phyloP scores from a whole-genome alignment of 192 early-diverging fungal genomes.

The Podila minutissima region DNA sequence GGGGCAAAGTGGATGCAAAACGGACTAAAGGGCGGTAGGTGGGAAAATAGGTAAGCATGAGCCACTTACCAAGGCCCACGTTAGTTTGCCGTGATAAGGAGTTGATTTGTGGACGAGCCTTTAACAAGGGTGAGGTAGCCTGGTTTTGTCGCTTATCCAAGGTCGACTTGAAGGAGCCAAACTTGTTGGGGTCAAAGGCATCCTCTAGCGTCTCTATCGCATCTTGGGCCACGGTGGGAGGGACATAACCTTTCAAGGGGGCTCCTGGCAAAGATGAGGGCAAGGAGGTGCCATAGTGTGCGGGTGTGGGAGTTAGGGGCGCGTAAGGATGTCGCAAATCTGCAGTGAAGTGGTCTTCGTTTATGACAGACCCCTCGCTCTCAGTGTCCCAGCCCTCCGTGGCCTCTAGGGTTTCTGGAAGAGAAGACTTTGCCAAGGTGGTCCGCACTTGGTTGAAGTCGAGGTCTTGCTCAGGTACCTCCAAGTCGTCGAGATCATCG shows the following conservation, averaged over 20 bases:
- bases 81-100: constrained; percentile 19
- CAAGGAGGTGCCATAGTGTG: not conserved
- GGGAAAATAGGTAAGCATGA: constrained; percentile 4
- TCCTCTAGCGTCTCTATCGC: constrained; percentile 34
- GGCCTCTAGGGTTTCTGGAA: constrained; percentile 16
- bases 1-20: too few relatives aligned
- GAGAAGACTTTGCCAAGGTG: constrained; percentile 22
- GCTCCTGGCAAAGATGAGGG: not conserved
- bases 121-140: not conserved
- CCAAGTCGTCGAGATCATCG: constrained; percentile 42
- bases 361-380: constrained; percentile 15
- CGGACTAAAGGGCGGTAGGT: not conserved
- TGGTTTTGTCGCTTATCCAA: not conserved
- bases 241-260: not conserved
- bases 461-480: constrained; percentile 40
- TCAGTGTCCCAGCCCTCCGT: constrained; percentile 34
- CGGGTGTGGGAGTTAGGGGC: not conserved
- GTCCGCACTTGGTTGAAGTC: constrained; percentile 30
- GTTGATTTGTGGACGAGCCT: constrained; percentile 1
- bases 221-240: not conserved
- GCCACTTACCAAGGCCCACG: constrained; percentile 10
- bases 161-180: constrained; percentile 10
- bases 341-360: not conserved
- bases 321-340: not conserved
- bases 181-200: constrained; percentile 5